Base-by-base conservation (phyloP, 1,284 basidiomycete genomes). In the Waitea zeae region DNA sequence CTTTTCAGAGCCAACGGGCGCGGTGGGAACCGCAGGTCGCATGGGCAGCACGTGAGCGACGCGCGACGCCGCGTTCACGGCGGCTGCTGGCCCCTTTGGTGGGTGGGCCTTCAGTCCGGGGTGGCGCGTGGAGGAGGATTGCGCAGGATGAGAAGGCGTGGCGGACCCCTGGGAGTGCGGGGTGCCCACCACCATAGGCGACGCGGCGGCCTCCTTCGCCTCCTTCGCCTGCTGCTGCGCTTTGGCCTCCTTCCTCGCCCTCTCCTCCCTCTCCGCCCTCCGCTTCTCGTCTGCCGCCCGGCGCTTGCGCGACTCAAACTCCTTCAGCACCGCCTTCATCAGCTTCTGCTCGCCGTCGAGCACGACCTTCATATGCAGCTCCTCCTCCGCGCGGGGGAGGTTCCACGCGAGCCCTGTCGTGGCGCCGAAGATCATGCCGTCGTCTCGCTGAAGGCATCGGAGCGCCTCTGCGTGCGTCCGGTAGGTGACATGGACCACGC, bases 401-500 rank as follows among this genome's bases (percentile, higher is more conserved):
- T 70, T 65, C 13, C 54, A 56, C 20, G 58, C 60, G 19, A 44
- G 45, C 30, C 48, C 49, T 38, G 34, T 49, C 48, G 37, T 45
- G 36, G 34, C 45, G 45, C 17, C 42, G 22, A 41, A 9, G 49
- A 30, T 30, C 44, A 48, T 35, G 20, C 71, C 71, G 39, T 78
- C 56, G 44, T 77, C 69, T 44, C 61, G 60, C 44, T 67, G 67
- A 37, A 65, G 64, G 51, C 74, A 86, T 43, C 53, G 61, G 51
- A 54, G 65, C 36, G 76, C 78, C 38, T 77, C 71, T 13, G 71
- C 70, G 39, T 70, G 65, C 0, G 59, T 54, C 5, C 48, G 52
- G 50, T 69, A 96, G 41, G 69, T 73, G 45, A 96, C 66, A 49
- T 71, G 75, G 35, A 84, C 74, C 28, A 96, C 73, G 4, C 90